phyloP scores from a whole-genome alignment of 1,284 basidiomycete genomes.

The Papiliotrema nemorosa region DNA sequence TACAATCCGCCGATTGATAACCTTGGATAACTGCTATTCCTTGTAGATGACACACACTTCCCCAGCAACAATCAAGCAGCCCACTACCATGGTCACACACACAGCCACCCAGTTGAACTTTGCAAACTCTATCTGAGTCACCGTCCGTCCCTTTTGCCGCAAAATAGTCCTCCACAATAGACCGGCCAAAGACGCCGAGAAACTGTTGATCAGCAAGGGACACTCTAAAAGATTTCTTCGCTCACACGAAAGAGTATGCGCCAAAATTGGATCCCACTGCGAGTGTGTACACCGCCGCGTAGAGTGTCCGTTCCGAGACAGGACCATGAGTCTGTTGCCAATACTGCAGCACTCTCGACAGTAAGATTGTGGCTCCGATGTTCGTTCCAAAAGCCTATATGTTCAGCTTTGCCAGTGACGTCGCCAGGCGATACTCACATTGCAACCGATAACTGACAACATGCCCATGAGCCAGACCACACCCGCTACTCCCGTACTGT shows the following conservation, averaged over 20 bases:
- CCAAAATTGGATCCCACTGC: constrained; percentile 85
- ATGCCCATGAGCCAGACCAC: constrained; percentile 55
- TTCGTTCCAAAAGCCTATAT: constrained; percentile 77
- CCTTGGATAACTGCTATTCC: too few relatives aligned
- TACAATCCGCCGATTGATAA: too few relatives aligned
- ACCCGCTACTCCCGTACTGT: constrained; percentile 46
- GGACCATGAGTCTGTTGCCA: constrained; percentile 27
- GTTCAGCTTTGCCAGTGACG: constrained; percentile 48
- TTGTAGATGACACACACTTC: constrained; percentile 50
- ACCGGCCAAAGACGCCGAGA: constrained; percentile 85
- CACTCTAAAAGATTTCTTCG: not conserved
- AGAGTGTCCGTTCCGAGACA: constrained; percentile 43
- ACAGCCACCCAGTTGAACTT: constrained; percentile 66
- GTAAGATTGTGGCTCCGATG: constrained; percentile 90
- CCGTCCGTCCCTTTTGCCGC: constrained; percentile 67
- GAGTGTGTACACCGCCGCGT: constrained; percentile 57
- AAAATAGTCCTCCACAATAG: constrained; percentile 82
- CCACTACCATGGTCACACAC: constrained; percentile 62
- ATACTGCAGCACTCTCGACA: constrained; percentile 52
- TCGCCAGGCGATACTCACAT: constrained; percentile 53
- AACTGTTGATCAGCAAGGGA: constrained; percentile 17
- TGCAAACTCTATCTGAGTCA: constrained; percentile 68
- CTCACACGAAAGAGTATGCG: constrained; percentile 78
- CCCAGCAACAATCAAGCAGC: constrained; percentile 46
- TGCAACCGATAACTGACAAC: constrained; percentile 70